Base-by-base conservation (phyloP, 805 yeast species). In the Monosporozyma solicola region DNA sequence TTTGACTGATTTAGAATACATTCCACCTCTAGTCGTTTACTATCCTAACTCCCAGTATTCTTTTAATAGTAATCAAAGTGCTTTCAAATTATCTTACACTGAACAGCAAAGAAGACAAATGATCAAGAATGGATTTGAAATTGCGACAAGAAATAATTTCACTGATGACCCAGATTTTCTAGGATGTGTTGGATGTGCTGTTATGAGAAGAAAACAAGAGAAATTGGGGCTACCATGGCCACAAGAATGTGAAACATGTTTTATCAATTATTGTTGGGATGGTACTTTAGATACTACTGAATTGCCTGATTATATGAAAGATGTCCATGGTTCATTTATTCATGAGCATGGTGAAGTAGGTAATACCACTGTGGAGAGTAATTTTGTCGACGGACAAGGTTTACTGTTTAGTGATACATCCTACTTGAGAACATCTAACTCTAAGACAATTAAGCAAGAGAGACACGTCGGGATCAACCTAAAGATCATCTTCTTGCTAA, bases 111-210 rank as follows among this genome's bases (percentile, higher is more conserved):
- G 82, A 57, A 68, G 73, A 45, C 72, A 76, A 0, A 78, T 88
- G 74, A 78, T 88, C 54, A 68, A 74, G 58, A 89, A 89, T 65
- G 96, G 96, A 6, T 85, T 80, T 63, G 87, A 86, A 60, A 76
- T 79, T 15, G 78, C 84, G 11, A 74, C 91, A 0, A 78, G 85
- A 62, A 74, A 75, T 54, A 87, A 87, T 65, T 69, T 80, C 41
- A 84, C 95, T 13, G 64, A 83, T 31, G 95, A 86, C 58, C 66
- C 71, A 3, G 82, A 85, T 44, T 88, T 87, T 83, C 72, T 79
- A 43, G 77, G 82, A 4, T 88, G 96, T 72, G 76, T 88, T 48
- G 87, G 86, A 2, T 88, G 96, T 74, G 96, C 95, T 9, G 77
- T 88, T 47, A 75, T 87, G 53, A 84, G 87, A 71, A 80, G 96